Base-by-base conservation (phyloP, 306 rosid species). In the Sophora flavescens region DNA sequence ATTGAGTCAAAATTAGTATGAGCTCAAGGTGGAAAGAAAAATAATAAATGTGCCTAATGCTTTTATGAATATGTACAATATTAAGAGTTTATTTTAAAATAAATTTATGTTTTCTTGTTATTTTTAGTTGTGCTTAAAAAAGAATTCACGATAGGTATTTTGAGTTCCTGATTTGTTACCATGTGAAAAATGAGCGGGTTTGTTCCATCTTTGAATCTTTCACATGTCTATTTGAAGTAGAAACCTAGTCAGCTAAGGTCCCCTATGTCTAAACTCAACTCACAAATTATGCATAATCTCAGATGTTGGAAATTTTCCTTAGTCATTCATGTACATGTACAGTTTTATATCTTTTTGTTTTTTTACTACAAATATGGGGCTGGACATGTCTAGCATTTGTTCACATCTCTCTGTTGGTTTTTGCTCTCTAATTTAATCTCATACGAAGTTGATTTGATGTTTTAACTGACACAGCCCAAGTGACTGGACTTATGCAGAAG, bases 401-500 rank as follows among this genome's bases (percentile, higher is more conserved):
- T 70, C 16, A 61, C 62, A 11, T 68, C 26, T 62, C 76, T 72
- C 42, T 10, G 64, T 67, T 30, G 36, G 80, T 42, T 5, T 11
- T 39, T 39, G 52, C 30, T 64, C 64, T 76, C 45, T 36, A 48
- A 47, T 70, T 63, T 33, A 47, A 48, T 51, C 50, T 65, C 41
- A 45, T 53, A 62, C 63, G n/a, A 16, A 63, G 60, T 68, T 77
- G 57, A 85, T 87, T 87, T 83, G 73, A 80, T 82, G 51, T 57
- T 36, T 74, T 71, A 74, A 70, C 78, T 86, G 61, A 36, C 80
- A 84, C 89, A 95, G 98, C 91, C 87, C 96, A 57, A 87, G 86
- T 73, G 98, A 95, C 70, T 95, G 98, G 98, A 88, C 86, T 4
- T 95, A 95, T 65, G 90, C 84, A 33, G 97, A 95, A 85, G 90